Percentiles rank a stretch among this genome's conserved stretches.
phyloP scores from a whole-genome alignment of 257 asterid species.

The Solanum bulbocastanum region DNA sequence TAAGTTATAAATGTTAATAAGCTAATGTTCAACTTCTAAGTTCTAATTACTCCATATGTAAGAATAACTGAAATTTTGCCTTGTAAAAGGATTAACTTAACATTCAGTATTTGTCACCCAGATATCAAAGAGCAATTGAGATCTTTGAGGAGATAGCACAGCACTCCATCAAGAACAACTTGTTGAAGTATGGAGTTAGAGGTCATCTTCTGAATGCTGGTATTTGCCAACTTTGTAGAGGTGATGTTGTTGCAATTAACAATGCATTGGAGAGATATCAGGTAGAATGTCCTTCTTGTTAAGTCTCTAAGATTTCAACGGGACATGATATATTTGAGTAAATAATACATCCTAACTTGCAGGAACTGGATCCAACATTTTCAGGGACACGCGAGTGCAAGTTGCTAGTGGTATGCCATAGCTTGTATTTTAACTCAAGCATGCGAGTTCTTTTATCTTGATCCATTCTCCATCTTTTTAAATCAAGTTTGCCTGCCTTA shows the following conservation, averaged over 20 bases:
- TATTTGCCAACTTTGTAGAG: slow-evolving; percentile 89
- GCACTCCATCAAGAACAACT: slow-evolving; percentile 65
- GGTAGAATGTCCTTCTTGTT: slow-evolving; percentile 30
- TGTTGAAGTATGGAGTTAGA: slow-evolving; percentile 91
- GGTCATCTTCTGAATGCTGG: slow-evolving; percentile 99
- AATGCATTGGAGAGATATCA: slow-evolving; percentile 88
- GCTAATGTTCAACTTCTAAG: background rate
- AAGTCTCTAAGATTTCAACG: background rate
- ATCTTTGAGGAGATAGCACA: slow-evolving; percentile 88
- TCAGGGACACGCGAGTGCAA: slow-evolving; percentile 87
- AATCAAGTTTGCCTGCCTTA: background rate
- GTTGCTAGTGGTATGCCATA: slow-evolving; percentile 56
- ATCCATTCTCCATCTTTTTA: background rate
- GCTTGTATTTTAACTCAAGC: background rate
- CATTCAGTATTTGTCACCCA: slow-evolving; percentile 14
- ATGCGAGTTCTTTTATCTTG: background rate
- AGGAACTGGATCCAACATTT: slow-evolving; percentile 97
- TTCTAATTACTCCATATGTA: background rate
- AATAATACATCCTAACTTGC: slow-evolving; percentile 8
- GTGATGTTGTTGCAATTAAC: slow-evolving; percentile 83
- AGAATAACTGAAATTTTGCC: background rate
- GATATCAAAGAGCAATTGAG: slow-evolving; percentile 80
- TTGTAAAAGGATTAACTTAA: background rate
- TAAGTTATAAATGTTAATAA: background rate
- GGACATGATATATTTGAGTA: background rate